A percentile compares a stretch with the other conserved stretches of the same genome.
Evolutionary conservation across 73 alveolate species (phyloP).

Genomic region (Paramecium primaurelia): DNA sequence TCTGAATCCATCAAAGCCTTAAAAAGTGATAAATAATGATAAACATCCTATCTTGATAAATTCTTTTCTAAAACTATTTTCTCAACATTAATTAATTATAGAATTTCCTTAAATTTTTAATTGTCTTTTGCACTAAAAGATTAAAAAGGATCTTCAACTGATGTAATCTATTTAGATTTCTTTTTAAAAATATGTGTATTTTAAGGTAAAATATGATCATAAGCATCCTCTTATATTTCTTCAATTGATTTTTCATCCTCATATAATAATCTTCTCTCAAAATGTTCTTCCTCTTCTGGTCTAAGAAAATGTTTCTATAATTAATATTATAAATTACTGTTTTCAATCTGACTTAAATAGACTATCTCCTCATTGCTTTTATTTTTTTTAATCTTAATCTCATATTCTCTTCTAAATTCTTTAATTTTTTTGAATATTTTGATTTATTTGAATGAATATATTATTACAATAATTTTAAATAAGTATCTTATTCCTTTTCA

Average conservation of each 20-base stretch:
- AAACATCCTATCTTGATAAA: not conserved
- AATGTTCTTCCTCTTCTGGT: not conserved
- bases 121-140: not conserved
- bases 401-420: slow-evolving; percentile 26
- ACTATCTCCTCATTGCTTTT: not conserved
- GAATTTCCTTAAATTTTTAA: not conserved
- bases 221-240: slow-evolving; percentile 30
- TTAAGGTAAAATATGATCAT: not conserved
- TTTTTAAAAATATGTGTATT: slow-evolving; percentile 1
- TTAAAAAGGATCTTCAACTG: slow-evolving; percentile 12
- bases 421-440: not conserved
- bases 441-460: slow-evolving; percentile 15
- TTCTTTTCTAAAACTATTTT: slow-evolving; percentile 30
- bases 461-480: not conserved
- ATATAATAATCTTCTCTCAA: slow-evolving; percentile 3
- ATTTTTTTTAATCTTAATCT: not conserved
- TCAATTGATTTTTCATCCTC: slow-evolving; percentile 5
- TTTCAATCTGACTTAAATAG: not conserved
- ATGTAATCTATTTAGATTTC: not conserved
- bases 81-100: slow-evolving; percentile 20
- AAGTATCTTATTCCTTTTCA: slow-evolving; percentile 23
- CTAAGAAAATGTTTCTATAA: not conserved
- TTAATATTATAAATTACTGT: not conserved
- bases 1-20: slow-evolving; percentile 51
- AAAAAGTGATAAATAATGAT: not conserved